Evolutionary conservation across 192 early-diverging fungal genomes (phyloP), one percentile per base, ranked within the genome.

Genomic region (Mortierella hygrophila): DNA sequence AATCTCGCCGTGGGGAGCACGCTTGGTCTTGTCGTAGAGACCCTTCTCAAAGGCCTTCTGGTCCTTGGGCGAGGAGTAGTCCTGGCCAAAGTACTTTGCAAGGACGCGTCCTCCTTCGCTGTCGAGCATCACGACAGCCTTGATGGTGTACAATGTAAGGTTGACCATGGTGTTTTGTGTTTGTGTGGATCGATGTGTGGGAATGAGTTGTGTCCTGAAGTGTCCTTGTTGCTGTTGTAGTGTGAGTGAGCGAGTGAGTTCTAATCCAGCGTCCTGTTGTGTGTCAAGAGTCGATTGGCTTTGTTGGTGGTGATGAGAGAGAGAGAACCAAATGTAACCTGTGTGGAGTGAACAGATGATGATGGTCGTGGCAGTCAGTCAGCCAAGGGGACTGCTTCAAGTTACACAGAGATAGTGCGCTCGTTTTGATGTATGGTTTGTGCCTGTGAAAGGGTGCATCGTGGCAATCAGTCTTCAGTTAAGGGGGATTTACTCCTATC

Each of bases 31-130:
- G 70, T 94, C 94, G 84, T 97, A 98, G 75, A 99, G 90, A 29
- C 94, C 93, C 83, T 95, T 96, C 85, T 99, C 98, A 88, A 99
- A 97, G 37, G 92, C 93, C 70, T 94, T 95, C 88, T 98, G 97
- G 77, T 97, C 96, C 87, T 98, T 98, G 21, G 88, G 21, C 11
- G 90, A 91, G 20, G 94, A 83, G 81, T 93, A 95, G 23, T 91
- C 89, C 46, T 83, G 55, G 29, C 89, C 90, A 90, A 97, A 99
- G 93, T 98, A 99, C 85, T 99, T 99, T 32, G 97, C 93, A 47
- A 99, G 89, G 11, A 99, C 91, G 68, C 97, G 95, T 82, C 97
- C 96, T 47, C 98, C 98, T 21, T 97, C 95, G 79, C 93, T 90
- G 90, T 99, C 98, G 76, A 99, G 93, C 77, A 99, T 90, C 72